phyloP scores from a whole-genome alignment of 768 basidiomycete species.

The Termitomyces sp. region DNA sequence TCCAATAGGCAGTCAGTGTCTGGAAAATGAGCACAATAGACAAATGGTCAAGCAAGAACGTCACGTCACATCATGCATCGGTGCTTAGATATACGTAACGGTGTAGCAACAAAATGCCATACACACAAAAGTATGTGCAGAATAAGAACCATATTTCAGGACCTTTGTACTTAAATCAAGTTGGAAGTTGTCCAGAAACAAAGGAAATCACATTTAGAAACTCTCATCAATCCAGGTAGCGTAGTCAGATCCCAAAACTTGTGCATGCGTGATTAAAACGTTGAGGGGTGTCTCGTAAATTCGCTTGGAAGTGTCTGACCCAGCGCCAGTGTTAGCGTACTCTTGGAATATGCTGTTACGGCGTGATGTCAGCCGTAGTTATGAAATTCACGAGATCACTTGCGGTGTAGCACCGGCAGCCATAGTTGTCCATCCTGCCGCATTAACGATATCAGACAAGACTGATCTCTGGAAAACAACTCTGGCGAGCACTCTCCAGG shows the following conservation, averaged over 20 bases:
- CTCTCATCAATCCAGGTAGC: constrained; percentile 18
- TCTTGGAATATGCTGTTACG: constrained; percentile 18
- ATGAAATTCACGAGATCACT: background rate
- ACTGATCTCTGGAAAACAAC: constrained; percentile 23
- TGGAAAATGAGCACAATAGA: background rate
- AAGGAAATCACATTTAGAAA: constrained; percentile 2
- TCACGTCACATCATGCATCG: background rate
- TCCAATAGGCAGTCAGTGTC: background rate
- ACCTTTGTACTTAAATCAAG: background rate
- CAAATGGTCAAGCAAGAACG: background rate
- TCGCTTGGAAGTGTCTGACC: constrained; percentile 19
- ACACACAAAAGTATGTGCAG: background rate
- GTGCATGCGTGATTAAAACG: constrained; percentile 16
- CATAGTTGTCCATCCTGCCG: constrained; percentile 21
- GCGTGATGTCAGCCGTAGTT: background rate
- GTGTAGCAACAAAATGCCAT: background rate
- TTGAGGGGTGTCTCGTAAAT: constrained; percentile 17
- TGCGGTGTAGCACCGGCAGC: constrained; percentile 21
- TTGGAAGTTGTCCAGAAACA: background rate
- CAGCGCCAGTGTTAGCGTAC: constrained; percentile 21
- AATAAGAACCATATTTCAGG: background rate
- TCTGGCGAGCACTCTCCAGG: constrained; percentile 16
- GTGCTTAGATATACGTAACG: background rate
- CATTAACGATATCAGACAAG: constrained; percentile 19
- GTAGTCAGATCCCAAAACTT: constrained; percentile 19